These are phyloP conservation scores for Lumnitzera racemosa DNA, from an alignment of 345 rosid species.

Conservation along the genomic window DNA sequence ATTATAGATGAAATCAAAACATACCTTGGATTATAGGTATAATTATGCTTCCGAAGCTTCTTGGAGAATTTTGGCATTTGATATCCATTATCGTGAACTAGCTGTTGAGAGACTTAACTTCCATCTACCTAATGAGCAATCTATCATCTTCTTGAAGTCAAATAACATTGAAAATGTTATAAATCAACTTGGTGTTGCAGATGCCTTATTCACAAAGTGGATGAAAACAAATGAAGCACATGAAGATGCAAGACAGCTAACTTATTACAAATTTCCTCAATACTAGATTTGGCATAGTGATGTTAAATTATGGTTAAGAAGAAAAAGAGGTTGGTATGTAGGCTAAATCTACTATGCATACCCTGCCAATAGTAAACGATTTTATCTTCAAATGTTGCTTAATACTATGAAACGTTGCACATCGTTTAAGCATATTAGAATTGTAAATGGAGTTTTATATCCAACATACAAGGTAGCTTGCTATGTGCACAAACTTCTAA, in stretches of 20 bases:
- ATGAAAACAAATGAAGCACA: neutral
- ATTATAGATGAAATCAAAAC: neutral
- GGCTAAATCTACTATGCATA: constrained; percentile 4
- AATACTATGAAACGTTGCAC: neutral
- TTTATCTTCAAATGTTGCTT: constrained; percentile 2
- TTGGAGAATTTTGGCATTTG: constrained; percentile 4
- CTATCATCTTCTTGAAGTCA: neutral
- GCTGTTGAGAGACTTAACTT: neutral
- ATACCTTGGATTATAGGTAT: neutral
- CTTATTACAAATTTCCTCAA: constrained; percentile 5
- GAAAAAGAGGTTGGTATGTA: neutral
- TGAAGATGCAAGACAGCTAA: neutral
- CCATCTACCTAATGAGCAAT: constrained; percentile 1
- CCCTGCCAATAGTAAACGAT: neutral
- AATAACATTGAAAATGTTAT: neutral
- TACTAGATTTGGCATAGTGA: neutral
- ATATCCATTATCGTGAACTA: neutral
- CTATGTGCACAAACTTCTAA: neutral
- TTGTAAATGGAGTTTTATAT: neutral
- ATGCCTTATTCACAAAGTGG: constrained; percentile 1
- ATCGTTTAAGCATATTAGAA: constrained; percentile 2
- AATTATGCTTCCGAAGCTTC: neutral
- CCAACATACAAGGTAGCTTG: constrained; percentile 4
- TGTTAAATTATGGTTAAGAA: neutral
- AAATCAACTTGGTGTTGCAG: neutral